phyloP scores from a whole-genome alignment of 1,284 basidiomycete species.

The Kalmanozyma brasiliensis region DNA sequence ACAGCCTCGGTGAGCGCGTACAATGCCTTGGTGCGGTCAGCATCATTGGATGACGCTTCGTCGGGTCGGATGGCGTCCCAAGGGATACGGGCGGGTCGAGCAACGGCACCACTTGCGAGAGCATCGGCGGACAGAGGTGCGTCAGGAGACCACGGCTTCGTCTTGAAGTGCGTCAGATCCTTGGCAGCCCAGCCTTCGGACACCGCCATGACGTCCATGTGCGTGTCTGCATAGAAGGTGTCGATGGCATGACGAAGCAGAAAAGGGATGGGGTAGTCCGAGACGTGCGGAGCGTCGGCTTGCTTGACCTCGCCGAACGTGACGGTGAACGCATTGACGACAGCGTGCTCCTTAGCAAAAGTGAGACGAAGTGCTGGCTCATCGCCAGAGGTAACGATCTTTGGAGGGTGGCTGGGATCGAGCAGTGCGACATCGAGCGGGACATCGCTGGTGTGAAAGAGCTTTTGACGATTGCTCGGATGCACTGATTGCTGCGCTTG shows the following conservation, averaged over 20 bases:
- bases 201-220: constrained; percentile 59
- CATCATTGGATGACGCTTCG: constrained; percentile 4
- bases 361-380: constrained; percentile 42
- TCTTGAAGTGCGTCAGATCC: constrained; percentile 54
- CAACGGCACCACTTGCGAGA: constrained; percentile 36
- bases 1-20: constrained; percentile 65
- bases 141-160: constrained; percentile 37
- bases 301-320: constrained; percentile 36
- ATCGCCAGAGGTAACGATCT: constrained; percentile 15
- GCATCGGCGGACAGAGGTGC: constrained; percentile 7
- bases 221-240: constrained; percentile 64
- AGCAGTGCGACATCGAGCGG: constrained; percentile 70
- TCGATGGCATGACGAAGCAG: constrained; percentile 70
- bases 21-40: constrained; percentile 53
- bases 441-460: constrained; percentile 75
- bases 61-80: constrained; percentile 40
- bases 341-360: constrained; percentile 42
- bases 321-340: constrained; percentile 58
- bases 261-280: constrained; percentile 69
- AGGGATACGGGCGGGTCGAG: constrained; percentile 73
- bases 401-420: constrained; percentile 65
- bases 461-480: constrained; percentile 79
- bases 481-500: constrained; percentile 75
- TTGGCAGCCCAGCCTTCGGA: constrained; percentile 55
- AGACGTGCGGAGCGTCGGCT: constrained; percentile 40